phyloP scores from a whole-genome alignment of 2,329 filamentous ascomycete species.

The Phialophora macrospora region DNA sequence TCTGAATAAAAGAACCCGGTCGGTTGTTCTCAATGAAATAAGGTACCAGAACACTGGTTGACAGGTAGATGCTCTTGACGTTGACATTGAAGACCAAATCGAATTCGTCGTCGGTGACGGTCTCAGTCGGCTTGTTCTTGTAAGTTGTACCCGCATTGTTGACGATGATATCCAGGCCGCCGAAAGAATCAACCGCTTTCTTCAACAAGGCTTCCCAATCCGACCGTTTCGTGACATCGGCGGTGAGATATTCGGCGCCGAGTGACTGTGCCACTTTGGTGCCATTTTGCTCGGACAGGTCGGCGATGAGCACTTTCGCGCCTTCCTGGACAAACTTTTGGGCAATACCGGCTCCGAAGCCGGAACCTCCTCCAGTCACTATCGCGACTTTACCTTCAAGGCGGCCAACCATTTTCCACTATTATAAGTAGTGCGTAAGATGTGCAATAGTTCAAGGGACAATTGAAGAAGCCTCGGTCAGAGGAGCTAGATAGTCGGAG shows the following conservation, averaged over 20 bases:
- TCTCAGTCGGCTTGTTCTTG: constrained; percentile 49
- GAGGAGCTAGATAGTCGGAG: not conserved
- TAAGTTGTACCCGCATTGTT: constrained; percentile 59
- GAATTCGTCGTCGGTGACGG: constrained; percentile 54
- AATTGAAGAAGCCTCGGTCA: not conserved
- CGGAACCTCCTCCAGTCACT: constrained; percentile 51
- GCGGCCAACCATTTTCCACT: constrained; percentile 27
- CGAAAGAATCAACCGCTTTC: constrained; percentile 49
- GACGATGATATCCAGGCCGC: constrained; percentile 56
- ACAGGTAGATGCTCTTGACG: constrained; percentile 38
- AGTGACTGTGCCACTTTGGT: constrained; percentile 31
- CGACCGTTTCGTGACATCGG: constrained; percentile 35
- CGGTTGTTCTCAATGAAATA: constrained; percentile 34
- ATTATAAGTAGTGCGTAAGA: not conserved
- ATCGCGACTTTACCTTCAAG: constrained; percentile 50
- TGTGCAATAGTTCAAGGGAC: not conserved
- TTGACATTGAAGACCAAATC: constrained; percentile 57
- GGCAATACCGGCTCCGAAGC: constrained; percentile 50
- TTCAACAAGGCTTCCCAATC: constrained; percentile 47
- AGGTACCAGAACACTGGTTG: constrained; percentile 34
- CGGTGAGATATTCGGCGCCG: constrained; percentile 30
- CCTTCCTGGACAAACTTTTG: constrained; percentile 46
- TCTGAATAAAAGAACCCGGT: constrained; percentile 34
- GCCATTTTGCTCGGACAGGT: constrained; percentile 32
- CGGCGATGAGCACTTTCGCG: constrained; percentile 46